Evolutionary conservation across 108 stramenopile species (phyloP).

Genomic region (Seminavis robusta): DNA sequence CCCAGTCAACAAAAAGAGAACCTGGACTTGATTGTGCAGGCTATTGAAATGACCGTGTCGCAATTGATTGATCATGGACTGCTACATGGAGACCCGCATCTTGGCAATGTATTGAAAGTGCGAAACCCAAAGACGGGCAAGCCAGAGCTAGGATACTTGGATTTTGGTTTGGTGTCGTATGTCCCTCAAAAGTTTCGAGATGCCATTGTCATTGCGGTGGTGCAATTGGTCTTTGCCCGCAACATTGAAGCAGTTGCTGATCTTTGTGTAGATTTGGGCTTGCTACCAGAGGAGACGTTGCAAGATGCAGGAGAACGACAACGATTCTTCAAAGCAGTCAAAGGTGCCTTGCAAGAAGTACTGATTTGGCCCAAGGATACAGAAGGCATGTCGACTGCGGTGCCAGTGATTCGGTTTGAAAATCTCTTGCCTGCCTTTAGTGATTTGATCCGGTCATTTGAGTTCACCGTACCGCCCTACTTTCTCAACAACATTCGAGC

Average conservation of each 20-base stretch:
- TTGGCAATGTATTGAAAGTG: conserved; percentile 64
- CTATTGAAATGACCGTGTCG: conserved; percentile 40
- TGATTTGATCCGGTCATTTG: conserved; percentile 41
- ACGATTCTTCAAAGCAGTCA: conserved; percentile 25
- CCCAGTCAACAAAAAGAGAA: conserved; percentile 31
- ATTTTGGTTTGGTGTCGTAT: conserved; percentile 45
- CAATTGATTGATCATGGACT: conserved; percentile 43
- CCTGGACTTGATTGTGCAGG: conserved; percentile 38
- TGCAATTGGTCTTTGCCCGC: conserved; percentile 27
- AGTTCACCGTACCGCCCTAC: conserved; percentile 55
- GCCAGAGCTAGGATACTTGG: conserved; percentile 44
- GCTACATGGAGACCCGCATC: conserved; percentile 59
- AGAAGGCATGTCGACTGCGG: conserved; percentile 17
- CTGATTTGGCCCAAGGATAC: conserved; percentile 23
- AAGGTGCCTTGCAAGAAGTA: conserved; percentile 34
- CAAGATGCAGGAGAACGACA: conserved; percentile 21
- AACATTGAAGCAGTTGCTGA: conserved; percentile 34
- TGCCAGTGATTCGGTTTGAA: conserved; percentile 45
- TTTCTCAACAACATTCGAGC: conserved; percentile 62
- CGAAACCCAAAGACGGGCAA: conserved; percentile 2
- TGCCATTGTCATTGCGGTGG: conserved; percentile 38
- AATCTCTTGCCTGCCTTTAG: conserved; percentile 40
- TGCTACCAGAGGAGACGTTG: conserved; percentile 36
- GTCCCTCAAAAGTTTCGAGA: conserved; percentile 37
- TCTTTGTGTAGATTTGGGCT: conserved; percentile 34